Conservation (phyloP, 306 rosid genomes). For the Cicer bijugum region DNA sequence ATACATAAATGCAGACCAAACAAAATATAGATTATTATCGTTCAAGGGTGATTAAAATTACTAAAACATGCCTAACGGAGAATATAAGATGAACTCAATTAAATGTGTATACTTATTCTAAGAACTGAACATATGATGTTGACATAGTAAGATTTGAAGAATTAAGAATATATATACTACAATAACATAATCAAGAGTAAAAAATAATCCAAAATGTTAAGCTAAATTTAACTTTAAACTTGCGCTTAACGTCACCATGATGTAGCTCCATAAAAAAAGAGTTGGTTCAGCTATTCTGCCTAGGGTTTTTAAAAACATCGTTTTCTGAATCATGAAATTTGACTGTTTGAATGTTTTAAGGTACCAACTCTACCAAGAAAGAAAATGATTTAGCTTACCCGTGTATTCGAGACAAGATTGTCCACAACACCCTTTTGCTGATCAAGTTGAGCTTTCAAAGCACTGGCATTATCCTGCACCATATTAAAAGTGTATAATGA, state of each 20-base stretch:
- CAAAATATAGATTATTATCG: slow-evolving; percentile 4
- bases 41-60: slow-evolving; percentile 14
- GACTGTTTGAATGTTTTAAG: background rate
- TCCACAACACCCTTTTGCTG: slow-evolving; percentile 95
- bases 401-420: slow-evolving; percentile 88
- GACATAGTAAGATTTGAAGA: slow-evolving; percentile 28
- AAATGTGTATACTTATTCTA: slow-evolving; percentile 18
- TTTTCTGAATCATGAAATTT: slow-evolving; percentile 11
- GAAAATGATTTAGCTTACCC: slow-evolving; percentile 56
- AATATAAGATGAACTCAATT: slow-evolving; percentile 22
- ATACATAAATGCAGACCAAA: background rate
- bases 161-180: background rate
- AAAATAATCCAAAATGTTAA: slow-evolving; percentile 34
- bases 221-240: slow-evolving; percentile 4
- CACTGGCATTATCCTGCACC: slow-evolving; percentile 89
- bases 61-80: slow-evolving; percentile 1
- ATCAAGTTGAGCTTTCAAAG: slow-evolving; percentile 92
- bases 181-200: slow-evolving; percentile 14
- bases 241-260: background rate
- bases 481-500: slow-evolving; percentile 35
- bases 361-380: slow-evolving; percentile 6
- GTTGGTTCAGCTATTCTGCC: slow-evolving; percentile 27
- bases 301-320: slow-evolving; percentile 11
- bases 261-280: slow-evolving; percentile 28
- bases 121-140: slow-evolving; percentile 14